phyloP scores from a whole-genome alignment of 148 eudicot genomes.

The Camellia sinensis region DNA sequence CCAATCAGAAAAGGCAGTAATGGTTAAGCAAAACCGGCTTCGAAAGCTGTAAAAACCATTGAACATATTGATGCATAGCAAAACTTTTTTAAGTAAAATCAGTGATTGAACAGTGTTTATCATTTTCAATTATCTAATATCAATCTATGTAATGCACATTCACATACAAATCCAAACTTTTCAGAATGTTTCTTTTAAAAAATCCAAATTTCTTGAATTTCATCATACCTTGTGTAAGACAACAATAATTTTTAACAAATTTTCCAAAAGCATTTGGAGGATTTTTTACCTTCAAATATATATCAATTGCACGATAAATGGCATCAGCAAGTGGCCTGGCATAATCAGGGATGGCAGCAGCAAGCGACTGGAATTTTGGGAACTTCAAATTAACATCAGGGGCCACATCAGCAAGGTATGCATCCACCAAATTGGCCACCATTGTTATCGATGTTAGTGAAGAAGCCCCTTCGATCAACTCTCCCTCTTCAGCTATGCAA shows the following conservation, averaged over 20 bases:
- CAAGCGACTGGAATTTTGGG: slow-evolving; percentile 64
- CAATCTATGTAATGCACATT: background rate
- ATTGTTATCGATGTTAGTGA: slow-evolving; percentile 46
- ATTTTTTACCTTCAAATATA: slow-evolving; percentile 58
- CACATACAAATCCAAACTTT: background rate
- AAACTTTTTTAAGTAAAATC: background rate
- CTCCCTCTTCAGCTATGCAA: slow-evolving; percentile 38
- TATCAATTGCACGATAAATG: slow-evolving; percentile 73
- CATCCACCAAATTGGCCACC: slow-evolving; percentile 72
- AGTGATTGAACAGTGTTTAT: background rate
- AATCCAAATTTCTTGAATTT: background rate
- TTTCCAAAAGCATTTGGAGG: background rate
- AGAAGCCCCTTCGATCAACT: slow-evolving; percentile 31
- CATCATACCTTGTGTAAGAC: background rate
- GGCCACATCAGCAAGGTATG: slow-evolving; percentile 74
- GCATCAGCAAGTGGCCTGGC: slow-evolving; percentile 71
- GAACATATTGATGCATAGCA: background rate
- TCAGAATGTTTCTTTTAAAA: background rate
- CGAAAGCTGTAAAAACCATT: background rate
- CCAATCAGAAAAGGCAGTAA: background rate
- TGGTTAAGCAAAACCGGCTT: background rate
- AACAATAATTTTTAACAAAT: background rate
- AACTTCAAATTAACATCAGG: slow-evolving; percentile 65
- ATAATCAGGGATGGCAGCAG: slow-evolving; percentile 61
- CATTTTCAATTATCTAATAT: background rate